A percentile compares a stretch with the other conserved stretches of the same genome.
These are phyloP conservation scores for Antrodiella citrinella DNA, from an alignment of 768 basidiomycete genomes.

Conservation along the genomic window DNA sequence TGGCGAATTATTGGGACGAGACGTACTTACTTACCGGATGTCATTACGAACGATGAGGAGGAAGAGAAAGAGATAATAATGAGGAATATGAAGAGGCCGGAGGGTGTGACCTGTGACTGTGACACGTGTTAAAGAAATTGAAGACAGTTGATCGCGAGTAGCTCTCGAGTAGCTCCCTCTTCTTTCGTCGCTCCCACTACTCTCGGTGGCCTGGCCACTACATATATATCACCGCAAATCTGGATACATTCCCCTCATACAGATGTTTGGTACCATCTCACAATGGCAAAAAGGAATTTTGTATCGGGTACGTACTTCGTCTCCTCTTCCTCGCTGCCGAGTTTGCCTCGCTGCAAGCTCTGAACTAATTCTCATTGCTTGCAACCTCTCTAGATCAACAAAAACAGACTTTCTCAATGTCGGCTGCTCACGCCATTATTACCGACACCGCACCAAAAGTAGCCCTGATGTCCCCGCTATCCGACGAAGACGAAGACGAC, in stretches of 20 bases:
- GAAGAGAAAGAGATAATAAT: too few species aligned
- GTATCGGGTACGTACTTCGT: slow-evolving; percentile 11
- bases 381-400: slow-evolving; percentile 22
- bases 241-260: slow-evolving; percentile 13
- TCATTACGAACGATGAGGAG: too few species aligned
- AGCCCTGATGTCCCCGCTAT: slow-evolving; percentile 8
- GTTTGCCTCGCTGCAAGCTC: neutral
- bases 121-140: too few species aligned
- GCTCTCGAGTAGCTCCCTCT: slow-evolving; percentile 9
- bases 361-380: slow-evolving; percentile 4
- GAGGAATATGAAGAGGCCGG: too few species aligned
- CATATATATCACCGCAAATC: slow-evolving; percentile 11
- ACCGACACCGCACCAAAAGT: slow-evolving; percentile 33
- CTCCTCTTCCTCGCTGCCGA: neutral
- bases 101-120: too few species aligned
- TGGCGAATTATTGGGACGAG: too few species aligned
- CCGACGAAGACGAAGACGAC: slow-evolving; percentile 62
- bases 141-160: too few species aligned
- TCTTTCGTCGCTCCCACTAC: slow-evolving; percentile 4
- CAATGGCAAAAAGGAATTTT: slow-evolving; percentile 21
- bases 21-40: too few species aligned
- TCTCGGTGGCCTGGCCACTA: slow-evolving; percentile 5
- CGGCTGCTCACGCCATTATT: slow-evolving; percentile 64
- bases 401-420: slow-evolving; percentile 53
- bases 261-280: slow-evolving; percentile 13